Evolutionary conservation across 331 rosid genomes (phyloP).

Genomic region (Quercus tomentella): DNA sequence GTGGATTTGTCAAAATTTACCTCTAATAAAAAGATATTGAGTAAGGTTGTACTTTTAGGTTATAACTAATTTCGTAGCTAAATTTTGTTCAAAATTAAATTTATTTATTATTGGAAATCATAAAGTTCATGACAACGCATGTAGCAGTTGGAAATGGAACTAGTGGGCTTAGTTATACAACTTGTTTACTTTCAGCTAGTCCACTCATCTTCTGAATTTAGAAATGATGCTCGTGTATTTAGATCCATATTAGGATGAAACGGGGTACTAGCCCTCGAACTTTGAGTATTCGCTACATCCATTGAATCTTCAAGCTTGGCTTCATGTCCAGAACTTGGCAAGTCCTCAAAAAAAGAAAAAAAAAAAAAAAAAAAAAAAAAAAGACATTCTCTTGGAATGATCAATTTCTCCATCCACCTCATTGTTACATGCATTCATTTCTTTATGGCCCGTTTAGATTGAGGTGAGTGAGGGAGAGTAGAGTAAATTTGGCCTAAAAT

Average conservation of each 20-base stretch:
- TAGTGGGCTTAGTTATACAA: neutral
- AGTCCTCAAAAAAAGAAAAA: neutral
- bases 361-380: neutral
- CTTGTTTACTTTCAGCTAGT: neutral
- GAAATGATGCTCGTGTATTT: slow-evolving; percentile 6
- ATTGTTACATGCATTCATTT: neutral
- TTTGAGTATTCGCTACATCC: neutral
- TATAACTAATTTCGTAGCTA: no score
- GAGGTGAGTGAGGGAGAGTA: no score
- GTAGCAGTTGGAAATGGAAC: neutral
- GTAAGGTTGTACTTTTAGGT: no score
- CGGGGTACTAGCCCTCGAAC: neutral
- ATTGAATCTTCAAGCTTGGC: neutral
- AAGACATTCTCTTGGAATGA: neutral
- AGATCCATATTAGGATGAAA: neutral
- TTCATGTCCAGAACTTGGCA: neutral
- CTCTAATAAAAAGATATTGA: no score
- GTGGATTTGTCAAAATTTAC: no score
- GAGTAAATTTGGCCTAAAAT: no score
- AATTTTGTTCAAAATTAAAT: no score
- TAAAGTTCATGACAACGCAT: no score
- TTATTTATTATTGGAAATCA: no score
- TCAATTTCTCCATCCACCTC: neutral
- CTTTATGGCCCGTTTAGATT: neutral
- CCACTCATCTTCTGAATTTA: neutral